Percentiles rank a stretch among this genome's conserved stretches.
These are phyloP conservation scores for Pisolithus albus DNA, from an alignment of 768 basidiomycete genomes.

Conservation along the genomic window DNA sequence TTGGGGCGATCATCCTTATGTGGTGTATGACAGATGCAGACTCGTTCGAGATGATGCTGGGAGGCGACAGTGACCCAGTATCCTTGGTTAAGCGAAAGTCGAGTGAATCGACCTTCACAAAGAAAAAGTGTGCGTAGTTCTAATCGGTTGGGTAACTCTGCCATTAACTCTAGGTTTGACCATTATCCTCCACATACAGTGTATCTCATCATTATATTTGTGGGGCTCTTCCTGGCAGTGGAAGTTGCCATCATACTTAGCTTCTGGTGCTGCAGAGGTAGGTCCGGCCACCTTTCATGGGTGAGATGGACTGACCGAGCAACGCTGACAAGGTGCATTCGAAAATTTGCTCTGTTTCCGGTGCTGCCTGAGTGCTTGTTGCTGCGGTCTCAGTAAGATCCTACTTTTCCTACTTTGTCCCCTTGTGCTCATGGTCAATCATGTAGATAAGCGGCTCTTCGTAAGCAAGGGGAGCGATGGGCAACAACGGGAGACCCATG, in stretches of 20 bases:
- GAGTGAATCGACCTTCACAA: constrained; percentile 28
- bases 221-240: constrained; percentile 51
- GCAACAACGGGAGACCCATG: too few species aligned
- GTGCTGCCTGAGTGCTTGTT: constrained; percentile 67
- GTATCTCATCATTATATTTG: constrained; percentile 60
- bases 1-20: constrained; percentile 26
- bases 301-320: background rate
- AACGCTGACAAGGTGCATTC: constrained; percentile 37
- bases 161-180: background rate
- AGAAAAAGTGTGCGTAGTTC: constrained; percentile 36
- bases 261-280: constrained; percentile 61
- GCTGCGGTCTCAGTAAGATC: constrained; percentile 55
- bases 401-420: background rate
- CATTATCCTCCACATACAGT: constrained; percentile 27
- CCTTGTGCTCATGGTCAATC: constrained; percentile 1
- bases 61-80: constrained; percentile 24
- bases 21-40: constrained; percentile 25
- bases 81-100: constrained; percentile 23
- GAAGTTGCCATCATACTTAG: constrained; percentile 51
- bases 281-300: constrained; percentile 1
- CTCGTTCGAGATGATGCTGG: constrained; percentile 14
- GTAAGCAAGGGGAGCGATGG: too few species aligned
- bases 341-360: constrained; percentile 62
- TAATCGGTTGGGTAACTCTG: background rate
- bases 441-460: too few species aligned